Conservation (phyloP, 2,329 filamentous ascomycete genomes). For the Geoglossum cookeanum region DNA sequence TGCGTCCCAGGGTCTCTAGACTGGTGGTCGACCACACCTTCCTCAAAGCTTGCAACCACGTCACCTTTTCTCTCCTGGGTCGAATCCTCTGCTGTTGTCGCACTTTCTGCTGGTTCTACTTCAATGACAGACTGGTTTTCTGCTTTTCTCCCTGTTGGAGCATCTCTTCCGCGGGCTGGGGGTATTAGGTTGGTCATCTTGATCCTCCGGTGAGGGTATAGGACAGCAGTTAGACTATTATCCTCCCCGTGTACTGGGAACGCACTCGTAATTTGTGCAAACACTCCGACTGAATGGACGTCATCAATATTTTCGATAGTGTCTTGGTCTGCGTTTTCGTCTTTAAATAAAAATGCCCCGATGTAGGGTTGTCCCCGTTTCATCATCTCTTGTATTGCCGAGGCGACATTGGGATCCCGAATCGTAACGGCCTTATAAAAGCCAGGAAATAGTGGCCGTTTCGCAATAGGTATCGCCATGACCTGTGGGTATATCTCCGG, state of each 20-base stretch:
- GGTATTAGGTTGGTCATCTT: slow-evolving; percentile 70
- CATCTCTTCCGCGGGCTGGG: slow-evolving; percentile 28
- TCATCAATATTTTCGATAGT: slow-evolving; percentile 79
- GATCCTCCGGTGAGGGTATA: slow-evolving; percentile 91
- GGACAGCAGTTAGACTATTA: slow-evolving; percentile 69
- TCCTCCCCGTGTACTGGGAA: slow-evolving; percentile 82
- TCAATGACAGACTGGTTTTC: slow-evolving; percentile 23
- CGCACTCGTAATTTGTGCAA: slow-evolving; percentile 91
- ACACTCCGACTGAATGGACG: slow-evolving; percentile 89
- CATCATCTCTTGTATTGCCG: slow-evolving; percentile 88
- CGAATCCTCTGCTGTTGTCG: slow-evolving; percentile 32
- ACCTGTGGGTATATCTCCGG: slow-evolving; percentile 96
- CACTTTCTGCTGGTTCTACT: slow-evolving; percentile 33
- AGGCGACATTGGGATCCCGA: slow-evolving; percentile 74
- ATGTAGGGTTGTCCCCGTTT: slow-evolving; percentile 95
- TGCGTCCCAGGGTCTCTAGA: slow-evolving; percentile 24
- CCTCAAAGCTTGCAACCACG: slow-evolving; percentile 93
- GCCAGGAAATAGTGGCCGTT: slow-evolving; percentile 82
- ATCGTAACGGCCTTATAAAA: slow-evolving; percentile 99
- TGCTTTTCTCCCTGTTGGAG: slow-evolving; percentile 15
- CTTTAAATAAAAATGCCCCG: slow-evolving; percentile 90
- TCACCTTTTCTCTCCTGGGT: slow-evolving; percentile 62
- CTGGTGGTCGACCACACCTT: slow-evolving; percentile 44
- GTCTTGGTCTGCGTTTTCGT: slow-evolving; percentile 85
- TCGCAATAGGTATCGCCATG: slow-evolving; percentile 88